Conservation (phyloP, 345 rosid species). For the Citrus inodora region DNA sequence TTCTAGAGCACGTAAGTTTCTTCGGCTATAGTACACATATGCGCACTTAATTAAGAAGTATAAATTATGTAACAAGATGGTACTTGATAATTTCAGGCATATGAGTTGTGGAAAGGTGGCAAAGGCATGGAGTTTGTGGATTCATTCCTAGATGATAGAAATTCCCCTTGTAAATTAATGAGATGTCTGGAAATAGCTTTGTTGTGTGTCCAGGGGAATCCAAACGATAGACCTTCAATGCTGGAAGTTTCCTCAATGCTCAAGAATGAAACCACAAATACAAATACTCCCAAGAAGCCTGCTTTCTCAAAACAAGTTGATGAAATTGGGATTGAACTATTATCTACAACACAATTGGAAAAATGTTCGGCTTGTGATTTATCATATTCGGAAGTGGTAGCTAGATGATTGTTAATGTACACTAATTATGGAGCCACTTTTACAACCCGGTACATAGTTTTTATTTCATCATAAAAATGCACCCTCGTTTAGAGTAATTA, state of each 20-base stretch:
- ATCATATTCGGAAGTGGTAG: background rate
- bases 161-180: background rate
- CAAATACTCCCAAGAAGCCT: slow-evolving; percentile 15
- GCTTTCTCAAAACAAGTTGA: slow-evolving; percentile 10
- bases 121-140: slow-evolving; percentile 7
- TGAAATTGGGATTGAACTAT: background rate
- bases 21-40: no score
- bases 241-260: slow-evolving; percentile 16
- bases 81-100: background rate
- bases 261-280: slow-evolving; percentile 2
- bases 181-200: background rate
- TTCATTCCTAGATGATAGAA: background rate
- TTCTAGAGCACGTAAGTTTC: no score
- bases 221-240: slow-evolving; percentile 6
- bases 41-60: no score
- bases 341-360: background rate
- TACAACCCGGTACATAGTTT: no score
- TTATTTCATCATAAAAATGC: no score
- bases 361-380: background rate
- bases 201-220: background rate
- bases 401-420: background rate
- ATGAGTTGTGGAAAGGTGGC: background rate
- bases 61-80: no score
- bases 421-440: no score
- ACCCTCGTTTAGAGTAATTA: no score